These are phyloP conservation scores for Candida ascalaphidarum DNA, from an alignment of 805 yeast species.

Conservation along the genomic window DNA sequence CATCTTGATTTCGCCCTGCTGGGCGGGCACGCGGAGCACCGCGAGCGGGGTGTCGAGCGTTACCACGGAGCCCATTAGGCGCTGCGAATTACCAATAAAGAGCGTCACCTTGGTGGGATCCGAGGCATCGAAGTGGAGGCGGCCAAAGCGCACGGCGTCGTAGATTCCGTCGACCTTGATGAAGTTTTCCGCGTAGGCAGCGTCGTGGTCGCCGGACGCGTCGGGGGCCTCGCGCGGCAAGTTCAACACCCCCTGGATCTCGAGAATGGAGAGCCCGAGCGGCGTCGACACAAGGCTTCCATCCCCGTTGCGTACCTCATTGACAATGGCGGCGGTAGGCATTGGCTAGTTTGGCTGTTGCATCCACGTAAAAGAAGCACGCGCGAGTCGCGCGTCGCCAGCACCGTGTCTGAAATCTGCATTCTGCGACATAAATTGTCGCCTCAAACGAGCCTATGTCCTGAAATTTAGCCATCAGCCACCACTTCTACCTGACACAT, in stretches of 20 bases:
- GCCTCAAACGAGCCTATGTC: too few relatives aligned
- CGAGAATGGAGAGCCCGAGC: slow-evolving; percentile 51
- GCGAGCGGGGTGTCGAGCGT: slow-evolving; percentile 60
- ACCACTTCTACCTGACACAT: too few relatives aligned
- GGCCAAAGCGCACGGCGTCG: slow-evolving; percentile 46
- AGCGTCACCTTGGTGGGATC: slow-evolving; percentile 41
- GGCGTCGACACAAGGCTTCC: slow-evolving; percentile 43
- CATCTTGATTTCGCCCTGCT: slow-evolving; percentile 31
- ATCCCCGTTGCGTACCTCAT: too few relatives aligned
- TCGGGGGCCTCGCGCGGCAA: slow-evolving; percentile 34
- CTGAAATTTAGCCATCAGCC: too few relatives aligned
- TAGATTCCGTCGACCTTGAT: slow-evolving; percentile 21
- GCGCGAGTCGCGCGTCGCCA: too few relatives aligned
- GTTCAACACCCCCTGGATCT: slow-evolving; percentile 67
- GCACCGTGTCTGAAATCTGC: too few relatives aligned
- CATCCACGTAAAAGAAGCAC: too few relatives aligned
- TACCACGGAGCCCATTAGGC: slow-evolving; percentile 55
- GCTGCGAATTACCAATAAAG: slow-evolving; percentile 60
- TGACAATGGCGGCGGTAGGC: too few relatives aligned
- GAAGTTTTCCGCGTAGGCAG: slow-evolving; percentile 25
- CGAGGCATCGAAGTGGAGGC: slow-evolving; percentile 34
- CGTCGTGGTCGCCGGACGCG: slow-evolving; percentile 12
- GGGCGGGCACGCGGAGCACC: slow-evolving; percentile 40
- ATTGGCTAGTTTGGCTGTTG: too few relatives aligned
- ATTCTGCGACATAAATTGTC: too few relatives aligned